A percentile compares a stretch with the other conserved stretches of the same genome.
These are phyloP conservation scores for Terana coerulea DNA, from an alignment of 768 basidiomycete genomes.

Conservation along the genomic window DNA sequence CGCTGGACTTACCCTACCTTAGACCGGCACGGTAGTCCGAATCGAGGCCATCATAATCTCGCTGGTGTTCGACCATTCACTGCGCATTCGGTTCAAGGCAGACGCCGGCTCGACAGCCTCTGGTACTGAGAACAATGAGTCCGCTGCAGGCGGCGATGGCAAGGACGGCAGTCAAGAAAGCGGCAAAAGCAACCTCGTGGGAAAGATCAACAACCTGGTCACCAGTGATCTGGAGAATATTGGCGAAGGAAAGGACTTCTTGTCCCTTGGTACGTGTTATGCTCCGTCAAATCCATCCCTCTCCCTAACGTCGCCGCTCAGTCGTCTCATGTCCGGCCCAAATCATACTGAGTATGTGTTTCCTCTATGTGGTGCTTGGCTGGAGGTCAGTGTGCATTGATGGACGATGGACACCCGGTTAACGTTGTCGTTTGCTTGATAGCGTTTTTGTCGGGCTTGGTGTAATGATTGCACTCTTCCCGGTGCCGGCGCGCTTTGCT, in stretches of 20 bases:
- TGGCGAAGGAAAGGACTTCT: constrained; percentile 16
- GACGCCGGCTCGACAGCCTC: constrained; percentile 20
- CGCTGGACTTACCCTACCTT: background rate
- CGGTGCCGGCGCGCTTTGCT: constrained; percentile 38
- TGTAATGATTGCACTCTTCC: constrained; percentile 37
- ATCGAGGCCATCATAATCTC: constrained; percentile 22
- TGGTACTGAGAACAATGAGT: background rate
- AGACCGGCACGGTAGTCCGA: constrained; percentile 36
- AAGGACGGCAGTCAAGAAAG: constrained; percentile 17
- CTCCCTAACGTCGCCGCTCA: too few relatives aligned
- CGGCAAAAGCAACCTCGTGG: constrained; percentile 55
- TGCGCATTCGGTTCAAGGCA: constrained; percentile 30
- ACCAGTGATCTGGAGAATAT: constrained; percentile 31
- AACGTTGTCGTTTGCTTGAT: background rate
- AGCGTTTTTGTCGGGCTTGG: constrained; percentile 38
- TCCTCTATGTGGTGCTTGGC: constrained; percentile 42
- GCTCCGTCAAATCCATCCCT: background rate
- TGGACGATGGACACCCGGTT: constrained; percentile 33
- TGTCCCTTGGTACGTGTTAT: constrained; percentile 23
- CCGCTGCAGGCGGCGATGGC: background rate
- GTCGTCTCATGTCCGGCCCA: constrained; percentile 32
- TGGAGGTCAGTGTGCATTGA: constrained; percentile 34
- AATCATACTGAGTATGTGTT: constrained; percentile 31
- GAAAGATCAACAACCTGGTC: constrained; percentile 75
- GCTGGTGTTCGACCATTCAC: constrained; percentile 12